Evolutionary conservation across 345 rosid species (phyloP).

Genomic region (Eucalyptus pumila): DNA sequence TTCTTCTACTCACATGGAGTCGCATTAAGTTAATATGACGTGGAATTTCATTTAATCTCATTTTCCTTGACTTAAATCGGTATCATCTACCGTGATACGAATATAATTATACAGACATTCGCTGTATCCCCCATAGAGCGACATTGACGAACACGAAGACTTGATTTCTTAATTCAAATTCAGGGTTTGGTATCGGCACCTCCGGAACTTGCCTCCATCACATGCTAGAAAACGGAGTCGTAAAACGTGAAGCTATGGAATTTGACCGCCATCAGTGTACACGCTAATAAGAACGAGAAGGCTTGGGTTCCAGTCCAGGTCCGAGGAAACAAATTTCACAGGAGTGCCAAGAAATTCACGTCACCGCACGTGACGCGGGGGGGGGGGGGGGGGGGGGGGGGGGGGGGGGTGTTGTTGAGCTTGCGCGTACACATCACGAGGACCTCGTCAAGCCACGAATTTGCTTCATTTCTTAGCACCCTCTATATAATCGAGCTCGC

Average conservation of each 20-base stretch:
- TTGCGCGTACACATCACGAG: too few species aligned
- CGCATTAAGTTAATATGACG: not conserved
- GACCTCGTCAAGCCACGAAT: too few species aligned
- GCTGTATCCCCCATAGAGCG: not conserved
- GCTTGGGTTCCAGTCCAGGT: too few species aligned
- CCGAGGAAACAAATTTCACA: too few species aligned
- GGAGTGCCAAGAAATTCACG: too few species aligned
- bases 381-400: fast-evolving
- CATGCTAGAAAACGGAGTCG: not conserved
- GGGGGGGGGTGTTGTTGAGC: too few species aligned
- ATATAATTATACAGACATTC: not conserved
- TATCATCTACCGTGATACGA: not conserved
- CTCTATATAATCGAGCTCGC: too few species aligned
- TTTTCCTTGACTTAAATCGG: not conserved
- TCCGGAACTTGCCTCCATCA: not conserved
- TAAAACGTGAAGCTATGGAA: not conserved
- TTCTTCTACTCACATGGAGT: not conserved
- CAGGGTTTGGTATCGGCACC: not conserved
- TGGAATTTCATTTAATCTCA: not conserved
- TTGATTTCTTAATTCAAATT: not conserved
- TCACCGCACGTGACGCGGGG: too few species aligned
- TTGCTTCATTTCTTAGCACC: too few species aligned
- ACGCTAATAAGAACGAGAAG: too few species aligned
- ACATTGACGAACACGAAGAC: not conserved
- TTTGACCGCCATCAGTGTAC: too few species aligned